phyloP scores from a whole-genome alignment of 805 yeast genomes.

The Wickerhamiella alocasiicola region DNA sequence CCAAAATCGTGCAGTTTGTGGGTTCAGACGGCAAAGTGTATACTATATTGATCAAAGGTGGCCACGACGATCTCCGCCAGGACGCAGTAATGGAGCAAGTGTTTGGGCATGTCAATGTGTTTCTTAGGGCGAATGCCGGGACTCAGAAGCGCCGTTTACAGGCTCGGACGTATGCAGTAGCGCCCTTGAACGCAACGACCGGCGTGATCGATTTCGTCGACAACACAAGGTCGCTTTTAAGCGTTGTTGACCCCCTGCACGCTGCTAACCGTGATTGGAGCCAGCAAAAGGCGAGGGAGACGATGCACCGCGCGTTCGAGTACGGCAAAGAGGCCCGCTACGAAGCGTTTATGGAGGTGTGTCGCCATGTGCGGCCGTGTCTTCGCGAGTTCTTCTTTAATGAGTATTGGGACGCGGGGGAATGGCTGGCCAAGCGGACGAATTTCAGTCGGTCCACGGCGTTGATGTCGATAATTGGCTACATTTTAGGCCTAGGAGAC shows the following conservation, averaged over 20 bases:
- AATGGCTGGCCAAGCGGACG: slow-evolving; percentile 59
- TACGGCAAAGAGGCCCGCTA: slow-evolving; percentile 24
- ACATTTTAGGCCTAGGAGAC: slow-evolving; percentile 86
- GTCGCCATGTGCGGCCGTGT: slow-evolving; percentile 46
- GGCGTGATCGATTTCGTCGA: slow-evolving; percentile 88
- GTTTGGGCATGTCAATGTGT: slow-evolving; percentile 67
- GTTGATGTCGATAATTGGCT: slow-evolving; percentile 73
- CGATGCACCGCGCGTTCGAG: slow-evolving; percentile 31
- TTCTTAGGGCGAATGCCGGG: slow-evolving; percentile 43
- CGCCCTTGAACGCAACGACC: slow-evolving; percentile 75
- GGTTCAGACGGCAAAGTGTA: slow-evolving; percentile 48
- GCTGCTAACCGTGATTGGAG: slow-evolving; percentile 27
- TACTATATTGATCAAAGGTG: slow-evolving; percentile 62
- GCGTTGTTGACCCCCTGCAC: slow-evolving; percentile 57
- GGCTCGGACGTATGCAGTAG: slow-evolving; percentile 75
- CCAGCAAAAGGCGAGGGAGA: slow-evolving; percentile 46
- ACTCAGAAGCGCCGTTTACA: slow-evolving; percentile 45
- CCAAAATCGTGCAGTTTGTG: slow-evolving; percentile 54
- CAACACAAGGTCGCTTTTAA: slow-evolving; percentile 58
- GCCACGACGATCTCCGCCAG: slow-evolving; percentile 85
- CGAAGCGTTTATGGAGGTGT: slow-evolving; percentile 35
- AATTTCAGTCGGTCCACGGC: slow-evolving; percentile 70
- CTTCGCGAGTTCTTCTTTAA: slow-evolving; percentile 59
- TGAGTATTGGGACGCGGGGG: slow-evolving; percentile 50
- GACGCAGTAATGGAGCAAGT: slow-evolving; percentile 98